Base-by-base conservation (phyloP, 1,284 basidiomycete species). In the Phellopilus nigrolimitatus region DNA sequence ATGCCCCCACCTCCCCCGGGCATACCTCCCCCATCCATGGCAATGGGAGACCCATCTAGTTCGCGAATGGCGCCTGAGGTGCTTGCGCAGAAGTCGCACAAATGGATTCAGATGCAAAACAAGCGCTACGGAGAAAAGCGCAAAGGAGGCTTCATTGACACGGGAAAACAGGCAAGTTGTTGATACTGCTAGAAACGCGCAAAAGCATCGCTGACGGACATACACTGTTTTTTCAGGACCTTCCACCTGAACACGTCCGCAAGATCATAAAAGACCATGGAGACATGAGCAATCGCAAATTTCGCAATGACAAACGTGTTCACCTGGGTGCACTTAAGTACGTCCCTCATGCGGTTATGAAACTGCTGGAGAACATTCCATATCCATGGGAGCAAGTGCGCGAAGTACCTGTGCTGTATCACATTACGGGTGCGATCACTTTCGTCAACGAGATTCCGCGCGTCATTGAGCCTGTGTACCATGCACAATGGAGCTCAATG, bases 401-500 rank as follows among this genome's bases (percentile, higher is more conserved):
- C 61, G 95, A 98, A 69, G 95, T 98, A 2, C 93, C 92, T 8
- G 92, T 95, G 17, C 76, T 98, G 53, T 97, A 97, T 71, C 95
- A 97, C 65, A 95, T 99, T 63, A 98, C 97, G n/a, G 97, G 97
- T 60, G 97, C 97, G 44, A 99, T 99, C 69, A 99, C 97, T 1
- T 99, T 99, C 64, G 95, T 99, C 62, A 99, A 99, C 71, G 94
- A 99, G 68, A 88, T 97, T 36, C 97, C 97, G 44, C 87, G 91
- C 42, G 85, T 99, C 57, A 91, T 99, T 55, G 95, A 98, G 66
- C 97, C 97, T 4, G 82, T 99, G 17, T 99, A 97, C 69, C 97
- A 99, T 66, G 95, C 97, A 0, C 97, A 99, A 64, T 99, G 97
- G 97, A 95, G 93, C 62, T 91, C 92, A 3, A 99, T 99, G 97